A percentile compares a stretch with the other conserved stretches of the same genome.
Evolutionary conservation across 2,329 filamentous ascomycete species (phyloP).

Genomic region (Ophiobolus disseminans): DNA sequence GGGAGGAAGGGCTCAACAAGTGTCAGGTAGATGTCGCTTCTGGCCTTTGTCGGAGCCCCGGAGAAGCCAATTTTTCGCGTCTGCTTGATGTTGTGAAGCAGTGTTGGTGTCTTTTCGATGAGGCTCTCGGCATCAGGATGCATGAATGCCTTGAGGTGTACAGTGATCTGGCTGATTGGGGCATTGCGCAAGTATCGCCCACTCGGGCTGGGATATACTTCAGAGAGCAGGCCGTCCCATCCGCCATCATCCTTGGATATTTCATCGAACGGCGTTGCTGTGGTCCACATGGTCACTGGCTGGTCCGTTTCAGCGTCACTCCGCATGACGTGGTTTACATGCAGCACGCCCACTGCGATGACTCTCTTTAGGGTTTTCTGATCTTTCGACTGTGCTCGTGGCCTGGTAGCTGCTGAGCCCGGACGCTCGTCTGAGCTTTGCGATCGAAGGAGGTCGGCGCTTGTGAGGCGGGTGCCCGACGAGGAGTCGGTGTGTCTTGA

Average conservation of each 20-base stretch:
- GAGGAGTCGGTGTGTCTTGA: slow-evolving; percentile 25
- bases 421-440: slow-evolving; percentile 36
- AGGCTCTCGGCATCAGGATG: slow-evolving; percentile 79
- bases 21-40: slow-evolving; percentile 95
- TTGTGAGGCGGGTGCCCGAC: slow-evolving; percentile 27
- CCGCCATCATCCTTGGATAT: slow-evolving; percentile 62
- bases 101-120: slow-evolving; percentile 84
- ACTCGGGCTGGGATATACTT: slow-evolving; percentile 69
- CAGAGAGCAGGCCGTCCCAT: slow-evolving; percentile 75
- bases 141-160: slow-evolving; percentile 80
- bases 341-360: slow-evolving; percentile 78
- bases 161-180: slow-evolving; percentile 76
- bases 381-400: slow-evolving; percentile 43
- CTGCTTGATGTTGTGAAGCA: slow-evolving; percentile 79
- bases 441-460: slow-evolving; percentile 32
- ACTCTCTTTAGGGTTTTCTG: slow-evolving; percentile 68
- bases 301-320: slow-evolving; percentile 76
- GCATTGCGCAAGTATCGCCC: slow-evolving; percentile 76
- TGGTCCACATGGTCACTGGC: slow-evolving; percentile 78
- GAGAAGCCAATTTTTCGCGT: slow-evolving; percentile 94
- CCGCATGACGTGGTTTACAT: slow-evolving; percentile 77
- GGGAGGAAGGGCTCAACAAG: slow-evolving; percentile 80
- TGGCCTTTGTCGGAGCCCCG: slow-evolving; percentile 82
- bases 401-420: slow-evolving; percentile 36
- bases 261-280: slow-evolving; percentile 53